A percentile compares a stretch with the other conserved stretches of the same genome.
phyloP scores from a whole-genome alignment of 345 rosid genomes.

The Bretschneidera sinensis region DNA sequence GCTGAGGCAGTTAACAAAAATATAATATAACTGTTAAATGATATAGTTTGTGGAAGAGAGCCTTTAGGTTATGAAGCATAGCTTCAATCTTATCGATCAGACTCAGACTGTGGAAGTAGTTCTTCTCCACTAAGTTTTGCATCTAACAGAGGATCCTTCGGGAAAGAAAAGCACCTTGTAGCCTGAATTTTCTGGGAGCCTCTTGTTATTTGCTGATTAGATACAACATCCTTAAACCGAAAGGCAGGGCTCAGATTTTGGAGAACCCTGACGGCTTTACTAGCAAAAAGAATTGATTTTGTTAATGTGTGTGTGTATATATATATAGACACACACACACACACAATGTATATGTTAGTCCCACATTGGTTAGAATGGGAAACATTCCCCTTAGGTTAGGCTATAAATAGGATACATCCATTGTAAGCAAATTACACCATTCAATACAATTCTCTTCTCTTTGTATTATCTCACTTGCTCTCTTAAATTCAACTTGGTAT shows the following conservation, averaged over 20 bases:
- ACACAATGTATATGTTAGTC: too few relatives aligned
- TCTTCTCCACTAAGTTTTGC: constrained; percentile 59
- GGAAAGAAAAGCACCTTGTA: constrained; percentile 41
- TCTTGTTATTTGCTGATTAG: constrained; percentile 46
- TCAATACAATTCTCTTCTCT: too few relatives aligned
- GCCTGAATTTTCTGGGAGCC: constrained; percentile 52
- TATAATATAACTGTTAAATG: neutral
- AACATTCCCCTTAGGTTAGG: too few relatives aligned
- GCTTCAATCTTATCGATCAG: constrained; percentile 92
- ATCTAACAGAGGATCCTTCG: constrained; percentile 47
- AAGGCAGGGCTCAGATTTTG: constrained; percentile 81
- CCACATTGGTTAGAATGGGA: too few relatives aligned
- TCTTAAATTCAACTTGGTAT: too few relatives aligned
- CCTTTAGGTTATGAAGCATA: constrained; percentile 88
- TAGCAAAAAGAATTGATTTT: constrained; percentile 92
- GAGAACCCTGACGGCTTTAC: constrained; percentile 94
- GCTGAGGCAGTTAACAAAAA: neutral
- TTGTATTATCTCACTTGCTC: too few relatives aligned
- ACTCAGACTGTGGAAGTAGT: constrained; percentile 87
- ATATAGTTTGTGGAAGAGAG: constrained; percentile 14
- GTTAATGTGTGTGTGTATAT: too few relatives aligned
- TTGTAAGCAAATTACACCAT: too few relatives aligned
- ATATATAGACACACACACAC: too few relatives aligned
- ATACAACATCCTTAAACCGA: constrained; percentile 49
- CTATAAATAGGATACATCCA: too few relatives aligned